phyloP scores from a whole-genome alignment of 2,329 filamentous ascomycete species.

The Ceratocystiopsis minuta region DNA sequence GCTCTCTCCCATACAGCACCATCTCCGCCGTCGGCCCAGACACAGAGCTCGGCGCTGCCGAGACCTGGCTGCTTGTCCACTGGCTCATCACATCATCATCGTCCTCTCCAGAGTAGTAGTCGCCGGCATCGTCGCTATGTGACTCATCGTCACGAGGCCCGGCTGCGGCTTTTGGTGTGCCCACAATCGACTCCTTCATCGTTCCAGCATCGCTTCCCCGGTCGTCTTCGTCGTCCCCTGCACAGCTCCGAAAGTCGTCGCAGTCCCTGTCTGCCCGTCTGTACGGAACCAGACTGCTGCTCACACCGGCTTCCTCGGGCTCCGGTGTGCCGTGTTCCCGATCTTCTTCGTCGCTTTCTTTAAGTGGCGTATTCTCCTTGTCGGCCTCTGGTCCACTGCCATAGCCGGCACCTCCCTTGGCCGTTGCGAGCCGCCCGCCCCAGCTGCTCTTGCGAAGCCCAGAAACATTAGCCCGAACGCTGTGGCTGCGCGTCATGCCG shows the following conservation, averaged over 20 bases:
- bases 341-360: slow-evolving; percentile 44
- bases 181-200: slow-evolving; percentile 28
- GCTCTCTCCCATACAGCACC: slow-evolving; percentile 8
- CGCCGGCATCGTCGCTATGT: slow-evolving; percentile 7
- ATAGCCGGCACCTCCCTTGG: slow-evolving; percentile 15
- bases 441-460: slow-evolving; percentile 51
- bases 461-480: slow-evolving; percentile 45
- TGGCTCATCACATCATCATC: slow-evolving; percentile 22
- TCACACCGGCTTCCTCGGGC: slow-evolving; percentile 8
- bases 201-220: slow-evolving; percentile 33
- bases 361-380: slow-evolving; percentile 22
- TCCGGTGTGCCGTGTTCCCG: slow-evolving; percentile 1
- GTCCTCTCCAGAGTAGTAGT: slow-evolving; percentile 20
- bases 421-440: slow-evolving; percentile 28
- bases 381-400: slow-evolving; percentile 31
- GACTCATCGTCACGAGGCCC: slow-evolving; percentile 9
- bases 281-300: slow-evolving; percentile 5
- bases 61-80: slow-evolving; percentile 27
- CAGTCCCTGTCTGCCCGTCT: background rate
- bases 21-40: slow-evolving; percentile 10
- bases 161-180: slow-evolving; percentile 13
- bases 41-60: slow-evolving; percentile 8
- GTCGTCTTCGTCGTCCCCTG: slow-evolving; percentile 13
- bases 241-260: background rate
- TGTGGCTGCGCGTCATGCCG: slow-evolving; percentile 60